Percentiles rank a stretch among this genome's conserved stretches.
phyloP scores from a whole-genome alignment of 225 moss, liverwort and hornwort genomes.

The Sphagnum contortum region DNA sequence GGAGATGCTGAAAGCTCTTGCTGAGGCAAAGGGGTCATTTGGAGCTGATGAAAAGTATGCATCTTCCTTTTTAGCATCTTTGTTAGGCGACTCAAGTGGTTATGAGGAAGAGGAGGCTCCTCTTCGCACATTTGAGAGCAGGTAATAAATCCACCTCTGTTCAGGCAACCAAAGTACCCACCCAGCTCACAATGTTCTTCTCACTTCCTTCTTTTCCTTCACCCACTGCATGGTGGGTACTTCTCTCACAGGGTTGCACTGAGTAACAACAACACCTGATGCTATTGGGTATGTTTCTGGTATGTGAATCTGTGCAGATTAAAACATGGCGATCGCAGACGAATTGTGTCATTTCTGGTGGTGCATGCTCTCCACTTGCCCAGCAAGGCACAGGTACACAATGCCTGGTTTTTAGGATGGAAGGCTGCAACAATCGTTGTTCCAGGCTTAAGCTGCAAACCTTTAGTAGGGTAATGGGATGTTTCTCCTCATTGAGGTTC shows the following conservation, averaged over 20 bases:
- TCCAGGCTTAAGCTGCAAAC: background rate
- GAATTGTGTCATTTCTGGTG: constrained; percentile 43
- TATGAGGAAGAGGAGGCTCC: constrained; percentile 6
- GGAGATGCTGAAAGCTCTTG: constrained; percentile 33
- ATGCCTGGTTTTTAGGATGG: background rate
- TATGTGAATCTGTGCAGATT: constrained; percentile 24
- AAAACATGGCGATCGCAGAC: constrained; percentile 26
- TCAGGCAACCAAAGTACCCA: no score
- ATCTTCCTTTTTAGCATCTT: constrained; percentile 32
- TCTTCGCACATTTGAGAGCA: constrained; percentile 13
- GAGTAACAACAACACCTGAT: no score
- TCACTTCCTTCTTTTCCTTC: no score
- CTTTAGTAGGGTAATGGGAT: no score
- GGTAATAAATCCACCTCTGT: constrained; percentile 11
- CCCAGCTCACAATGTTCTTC: no score
- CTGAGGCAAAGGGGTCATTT: constrained; percentile 39
- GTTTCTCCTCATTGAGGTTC: no score
- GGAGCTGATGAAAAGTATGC: constrained; percentile 45
- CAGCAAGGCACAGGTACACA: constrained; percentile 47
- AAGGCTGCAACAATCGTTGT: background rate
- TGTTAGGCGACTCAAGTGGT: constrained; percentile 19
- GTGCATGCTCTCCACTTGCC: constrained; percentile 43
- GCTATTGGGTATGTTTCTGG: no score
- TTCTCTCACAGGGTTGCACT: no score
- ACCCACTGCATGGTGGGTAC: no score